Evolutionary conservation across 495 filamentous ascomycete species (phyloP), one percentile per base, ranked within the genome.

Genomic region (Polyplosphaeria fusca): DNA sequence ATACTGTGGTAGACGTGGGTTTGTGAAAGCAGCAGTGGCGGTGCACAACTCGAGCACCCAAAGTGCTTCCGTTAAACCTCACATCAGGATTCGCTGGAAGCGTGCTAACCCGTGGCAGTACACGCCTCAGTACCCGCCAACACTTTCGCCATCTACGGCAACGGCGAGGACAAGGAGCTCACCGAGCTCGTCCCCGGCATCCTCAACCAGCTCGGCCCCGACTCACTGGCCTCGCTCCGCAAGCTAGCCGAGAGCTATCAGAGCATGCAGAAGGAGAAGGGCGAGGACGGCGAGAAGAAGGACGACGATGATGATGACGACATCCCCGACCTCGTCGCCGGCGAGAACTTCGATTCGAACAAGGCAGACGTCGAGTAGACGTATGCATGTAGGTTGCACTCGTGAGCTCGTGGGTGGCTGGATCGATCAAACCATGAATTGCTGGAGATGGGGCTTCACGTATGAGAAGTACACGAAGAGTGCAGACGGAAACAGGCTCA

Each of bases 191-290:
- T 98, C 61, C 93, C 93, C 65, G 93, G 93, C 52, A 98, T 98
- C 79, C 88, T 98, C 50, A 97, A 97, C 85, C 93, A 98, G 80
- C 88, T 98, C 43, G 93, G 93, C 58, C 93, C 93, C 61, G 93
- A 98, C 78, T 91, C 87, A 59, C 86, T 98, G n/a, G 94, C 94
- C 44, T 94, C 88, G 55, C 89, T 98, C 64, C 87, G 93, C 73
- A 97, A 96, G 80, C 82, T 98, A 30, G 93, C 93, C 53, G 93
- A 98, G 84, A 93, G 87, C 84, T 98, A 97, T 81, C 93, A 98
- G 85, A 92, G 83, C 77, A 84, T 98, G 86, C 93, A 96, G 81
- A 96, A 96, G 86, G 85, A 84, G 70, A 86, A 93, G 75, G 85
- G 81, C 42, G 86, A 80, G 51, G 82, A 82, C 22, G 77, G 74